phyloP scores from a whole-genome alignment of 345 rosid genomes.

The Salix purpurea region DNA sequence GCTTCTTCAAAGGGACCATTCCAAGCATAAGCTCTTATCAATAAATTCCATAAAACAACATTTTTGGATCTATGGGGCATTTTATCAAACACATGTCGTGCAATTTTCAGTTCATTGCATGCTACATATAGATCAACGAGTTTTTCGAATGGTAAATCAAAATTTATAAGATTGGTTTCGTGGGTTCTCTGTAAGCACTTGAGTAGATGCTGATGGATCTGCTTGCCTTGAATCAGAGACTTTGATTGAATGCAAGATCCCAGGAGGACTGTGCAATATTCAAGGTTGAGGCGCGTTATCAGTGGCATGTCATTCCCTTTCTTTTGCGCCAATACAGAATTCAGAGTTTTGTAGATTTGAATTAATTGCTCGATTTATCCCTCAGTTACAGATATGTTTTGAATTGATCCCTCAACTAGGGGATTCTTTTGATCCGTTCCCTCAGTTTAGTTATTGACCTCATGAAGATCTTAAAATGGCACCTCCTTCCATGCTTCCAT shows the following conservation, averaged over 20 bases:
- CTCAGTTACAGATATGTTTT: too few relatives aligned
- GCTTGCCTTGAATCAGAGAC: slow-evolving; percentile 12
- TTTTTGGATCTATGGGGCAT: slow-evolving; percentile 32
- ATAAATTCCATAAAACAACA: slow-evolving; percentile 39
- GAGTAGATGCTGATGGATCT: slow-evolving; percentile 17
- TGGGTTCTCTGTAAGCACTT: background rate
- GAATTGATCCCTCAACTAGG: too few relatives aligned
- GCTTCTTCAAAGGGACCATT: slow-evolving; percentile 35
- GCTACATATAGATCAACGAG: slow-evolving; percentile 19
- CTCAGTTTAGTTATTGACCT: too few relatives aligned
- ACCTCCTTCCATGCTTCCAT: too few relatives aligned
- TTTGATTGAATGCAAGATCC: slow-evolving; percentile 9
- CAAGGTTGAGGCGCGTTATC: background rate
- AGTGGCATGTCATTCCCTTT: background rate
- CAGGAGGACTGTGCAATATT: slow-evolving; percentile 5
- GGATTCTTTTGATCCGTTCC: too few relatives aligned
- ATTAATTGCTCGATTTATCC: too few relatives aligned
- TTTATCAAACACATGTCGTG: slow-evolving; percentile 45
- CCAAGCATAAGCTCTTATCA: slow-evolving; percentile 50
- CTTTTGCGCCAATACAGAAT: background rate
- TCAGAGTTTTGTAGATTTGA: too few relatives aligned
- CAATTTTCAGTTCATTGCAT: slow-evolving; percentile 27
- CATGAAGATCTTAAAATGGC: too few relatives aligned
- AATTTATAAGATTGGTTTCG: background rate
- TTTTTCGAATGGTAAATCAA: slow-evolving; percentile 15